Conservation (phyloP, 306 rosid genomes). For the Rosa rugosa region DNA sequence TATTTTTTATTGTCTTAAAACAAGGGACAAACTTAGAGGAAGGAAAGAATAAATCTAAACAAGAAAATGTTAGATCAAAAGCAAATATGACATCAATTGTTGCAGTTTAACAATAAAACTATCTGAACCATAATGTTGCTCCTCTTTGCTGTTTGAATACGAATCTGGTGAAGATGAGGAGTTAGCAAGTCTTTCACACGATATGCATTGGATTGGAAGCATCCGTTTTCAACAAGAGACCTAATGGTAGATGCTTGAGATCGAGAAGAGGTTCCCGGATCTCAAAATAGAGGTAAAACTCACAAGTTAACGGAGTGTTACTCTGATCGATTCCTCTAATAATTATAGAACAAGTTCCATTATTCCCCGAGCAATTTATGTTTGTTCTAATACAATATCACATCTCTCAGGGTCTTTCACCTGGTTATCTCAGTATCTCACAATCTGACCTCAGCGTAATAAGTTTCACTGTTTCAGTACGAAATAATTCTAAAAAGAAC, state of each 20-base stretch:
- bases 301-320: background rate
- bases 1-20: no score
- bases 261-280: background rate
- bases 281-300: background rate
- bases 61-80: no score
- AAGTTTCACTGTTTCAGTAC: constrained; percentile 1
- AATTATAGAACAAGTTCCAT: background rate
- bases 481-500: constrained; percentile 8
- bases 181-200: background rate
- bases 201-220: background rate
- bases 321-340: background rate
- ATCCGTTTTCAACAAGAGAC: background rate
- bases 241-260: background rate
- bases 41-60: no score
- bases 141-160: background rate
- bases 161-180: background rate
- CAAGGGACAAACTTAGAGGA: no score
- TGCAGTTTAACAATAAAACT: background rate
- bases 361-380: background rate
- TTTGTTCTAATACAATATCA: background rate
- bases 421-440: background rate
- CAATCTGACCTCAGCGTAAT: constrained; percentile 15
- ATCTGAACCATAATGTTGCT: background rate
- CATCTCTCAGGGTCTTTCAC: constrained; percentile 2
- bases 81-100: background rate